phyloP scores from a whole-genome alignment of 2,329 filamentous ascomycete genomes.

The Arthrobotrys conoides region DNA sequence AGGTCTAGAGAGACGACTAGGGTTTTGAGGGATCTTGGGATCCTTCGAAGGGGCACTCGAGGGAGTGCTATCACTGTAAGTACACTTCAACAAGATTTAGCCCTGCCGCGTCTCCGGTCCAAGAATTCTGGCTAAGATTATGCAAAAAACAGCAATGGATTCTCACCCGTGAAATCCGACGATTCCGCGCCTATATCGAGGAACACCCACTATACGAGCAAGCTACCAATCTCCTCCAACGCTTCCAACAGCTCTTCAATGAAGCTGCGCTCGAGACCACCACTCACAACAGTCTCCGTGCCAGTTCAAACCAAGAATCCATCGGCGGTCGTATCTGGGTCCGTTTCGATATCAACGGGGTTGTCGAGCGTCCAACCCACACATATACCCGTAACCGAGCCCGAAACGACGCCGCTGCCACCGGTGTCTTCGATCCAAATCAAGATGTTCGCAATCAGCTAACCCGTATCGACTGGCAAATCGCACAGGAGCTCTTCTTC shows the following conservation, averaged over 20 bases:
- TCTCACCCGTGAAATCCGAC: not conserved
- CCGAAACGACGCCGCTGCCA: not conserved
- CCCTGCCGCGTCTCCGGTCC: too few species aligned
- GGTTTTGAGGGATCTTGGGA: not conserved
- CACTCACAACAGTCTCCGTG: not conserved
- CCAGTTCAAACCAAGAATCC: not conserved
- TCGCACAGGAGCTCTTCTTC: slow-evolving; percentile 20
- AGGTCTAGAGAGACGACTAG: not conserved
- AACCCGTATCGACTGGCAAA: slow-evolving; percentile 16
- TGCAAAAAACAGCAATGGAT: not conserved
- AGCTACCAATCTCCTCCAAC: slow-evolving; percentile 5
- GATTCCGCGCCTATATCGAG: slow-evolving; percentile 20
- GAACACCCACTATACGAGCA: slow-evolving; percentile 6
- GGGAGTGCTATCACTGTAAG: slow-evolving; percentile 2
- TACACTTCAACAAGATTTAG: not conserved
- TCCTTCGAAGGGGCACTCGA: not conserved
- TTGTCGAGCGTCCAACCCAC: slow-evolving; percentile 5
- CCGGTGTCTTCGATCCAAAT: not conserved
- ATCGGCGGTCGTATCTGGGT: slow-evolving; percentile 4
- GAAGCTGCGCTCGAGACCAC: not conserved
- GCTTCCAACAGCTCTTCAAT: slow-evolving; percentile 12
- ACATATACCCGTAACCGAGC: not conserved
- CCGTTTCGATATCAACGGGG: slow-evolving; percentile 5
- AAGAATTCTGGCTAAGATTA: not conserved
- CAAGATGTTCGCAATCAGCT: slow-evolving; percentile 20